Evolutionary conservation across 176 grass and related monocot species (phyloP).

Genomic region (Thalia dealbata): DNA sequence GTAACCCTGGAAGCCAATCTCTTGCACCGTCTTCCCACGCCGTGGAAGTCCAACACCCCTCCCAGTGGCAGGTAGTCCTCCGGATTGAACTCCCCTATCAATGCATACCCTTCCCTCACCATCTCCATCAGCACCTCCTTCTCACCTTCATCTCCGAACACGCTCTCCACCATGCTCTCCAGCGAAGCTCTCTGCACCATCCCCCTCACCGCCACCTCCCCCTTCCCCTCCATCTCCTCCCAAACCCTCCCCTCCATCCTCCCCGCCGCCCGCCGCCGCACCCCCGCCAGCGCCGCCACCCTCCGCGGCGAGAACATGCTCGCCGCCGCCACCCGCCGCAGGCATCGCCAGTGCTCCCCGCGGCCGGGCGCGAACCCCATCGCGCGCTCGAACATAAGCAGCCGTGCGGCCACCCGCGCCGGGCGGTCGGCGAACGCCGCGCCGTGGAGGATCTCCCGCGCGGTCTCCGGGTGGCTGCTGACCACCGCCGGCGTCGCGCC

Average conservation of each 20-base stretch:
- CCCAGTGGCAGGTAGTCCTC: slow-evolving; percentile 17
- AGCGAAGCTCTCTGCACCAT: slow-evolving; percentile 24
- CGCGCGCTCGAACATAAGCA: slow-evolving; percentile 36
- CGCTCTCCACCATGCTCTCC: slow-evolving; percentile 28
- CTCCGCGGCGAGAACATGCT: slow-evolving; percentile 32
- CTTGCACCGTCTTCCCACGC: slow-evolving; percentile 17
- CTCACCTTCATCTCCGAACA: slow-evolving; percentile 18
- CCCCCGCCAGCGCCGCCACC: slow-evolving; percentile 1
- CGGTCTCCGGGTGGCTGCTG: slow-evolving; percentile 29
- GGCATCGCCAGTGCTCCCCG: slow-evolving; percentile 32
- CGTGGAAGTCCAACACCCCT: slow-evolving; percentile 27
- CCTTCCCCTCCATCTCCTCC: neutral
- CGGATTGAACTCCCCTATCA: slow-evolving; percentile 35
- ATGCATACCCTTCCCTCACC: slow-evolving; percentile 31
- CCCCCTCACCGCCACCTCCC: slow-evolving; percentile 22
- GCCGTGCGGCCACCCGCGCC: slow-evolving; percentile 6
- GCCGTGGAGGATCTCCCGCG: slow-evolving; percentile 28
- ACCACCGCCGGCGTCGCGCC: slow-evolving; percentile 26
- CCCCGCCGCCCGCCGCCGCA: neutral
- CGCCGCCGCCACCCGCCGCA: slow-evolving; percentile 15
- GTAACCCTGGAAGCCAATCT: slow-evolving; percentile 20
- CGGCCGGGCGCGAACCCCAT: slow-evolving; percentile 30
- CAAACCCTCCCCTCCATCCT: neutral
- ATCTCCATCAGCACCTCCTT: slow-evolving; percentile 16
- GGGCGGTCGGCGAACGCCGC: slow-evolving; percentile 27